These are phyloP conservation scores for Graphium sp. DNA, from an alignment of 2,329 filamentous ascomycete genomes.

Conservation along the genomic window DNA sequence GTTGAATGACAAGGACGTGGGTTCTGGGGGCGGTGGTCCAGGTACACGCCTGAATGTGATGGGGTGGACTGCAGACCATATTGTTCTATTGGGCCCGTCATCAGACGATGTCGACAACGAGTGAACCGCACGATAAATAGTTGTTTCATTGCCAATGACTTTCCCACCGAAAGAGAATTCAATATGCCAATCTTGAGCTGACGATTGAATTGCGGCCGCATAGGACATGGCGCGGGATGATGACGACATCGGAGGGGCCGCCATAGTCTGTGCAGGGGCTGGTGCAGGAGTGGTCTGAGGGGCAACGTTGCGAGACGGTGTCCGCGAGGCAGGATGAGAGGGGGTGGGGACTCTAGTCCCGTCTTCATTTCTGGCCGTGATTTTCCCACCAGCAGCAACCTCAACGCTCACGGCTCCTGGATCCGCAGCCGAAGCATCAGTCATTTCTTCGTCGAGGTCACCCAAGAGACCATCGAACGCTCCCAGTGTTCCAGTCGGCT, in stretches of 20 bases:
- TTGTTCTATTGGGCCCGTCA: slow-evolving; percentile 54
- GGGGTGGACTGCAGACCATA: slow-evolving; percentile 82
- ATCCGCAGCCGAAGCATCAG: slow-evolving; percentile 44
- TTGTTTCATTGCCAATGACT: slow-evolving; percentile 77
- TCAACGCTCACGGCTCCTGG: slow-evolving; percentile 86
- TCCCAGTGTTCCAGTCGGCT: slow-evolving; percentile 37
- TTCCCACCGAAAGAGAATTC: slow-evolving; percentile 82
- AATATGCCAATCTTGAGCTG: slow-evolving; percentile 91
- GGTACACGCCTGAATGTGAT: slow-evolving; percentile 81
- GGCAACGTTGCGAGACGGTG: slow-evolving; percentile 21
- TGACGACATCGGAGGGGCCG: slow-evolving; percentile 35
- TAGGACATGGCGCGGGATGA: slow-evolving; percentile 57
- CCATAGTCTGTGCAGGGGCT: no score
- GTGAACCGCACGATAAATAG: slow-evolving; percentile 88
- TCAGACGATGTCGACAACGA: slow-evolving; percentile 33
- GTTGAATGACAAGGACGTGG: slow-evolving; percentile 37
- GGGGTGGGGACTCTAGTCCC: slow-evolving; percentile 77
- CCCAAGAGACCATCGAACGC: slow-evolving; percentile 80
- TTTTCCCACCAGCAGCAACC: slow-evolving; percentile 68
- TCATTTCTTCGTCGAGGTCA: slow-evolving; percentile 72
- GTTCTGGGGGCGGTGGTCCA: slow-evolving; percentile 64
- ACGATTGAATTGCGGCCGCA: slow-evolving; percentile 62
- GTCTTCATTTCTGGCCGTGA: slow-evolving; percentile 83
- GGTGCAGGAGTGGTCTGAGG: slow-evolving; percentile 26
- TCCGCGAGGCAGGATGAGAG: slow-evolving; percentile 32